phyloP scores from a whole-genome alignment of 2,329 filamentous ascomycete genomes.

The Colletotrichum limetticola region DNA sequence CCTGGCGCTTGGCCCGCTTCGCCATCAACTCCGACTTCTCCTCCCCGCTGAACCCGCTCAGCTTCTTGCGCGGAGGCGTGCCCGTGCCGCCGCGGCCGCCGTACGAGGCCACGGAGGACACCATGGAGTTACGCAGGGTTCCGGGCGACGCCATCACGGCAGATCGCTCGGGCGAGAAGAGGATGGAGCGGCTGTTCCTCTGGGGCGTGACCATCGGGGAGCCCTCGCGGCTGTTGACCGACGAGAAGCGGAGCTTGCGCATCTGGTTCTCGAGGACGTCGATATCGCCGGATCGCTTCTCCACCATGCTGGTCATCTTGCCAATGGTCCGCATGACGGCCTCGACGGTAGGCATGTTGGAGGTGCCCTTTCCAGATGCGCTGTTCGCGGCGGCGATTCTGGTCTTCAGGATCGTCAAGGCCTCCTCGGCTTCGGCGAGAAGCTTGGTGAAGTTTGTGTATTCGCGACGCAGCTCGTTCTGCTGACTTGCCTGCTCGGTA shows the following conservation, averaged over 20 bases:
- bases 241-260: conserved; percentile 72
- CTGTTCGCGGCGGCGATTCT: conserved; percentile 73
- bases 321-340: conserved; percentile 90
- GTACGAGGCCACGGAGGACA: conserved; percentile 53
- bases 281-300: conserved; percentile 90
- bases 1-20: conserved; percentile 63
- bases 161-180: conserved; percentile 55
- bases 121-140: conserved; percentile 52
- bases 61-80: conserved; percentile 68
- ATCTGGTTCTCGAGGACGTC: conserved; percentile 91
- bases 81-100: conserved; percentile 40
- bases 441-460: conserved; percentile 79
- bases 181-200: conserved; percentile 43
- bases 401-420: conserved; percentile 80
- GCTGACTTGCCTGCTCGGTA: conserved; percentile 84
- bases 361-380: conserved; percentile 54
- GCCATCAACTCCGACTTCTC: conserved; percentile 68
- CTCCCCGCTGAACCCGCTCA: conserved; percentile 68
- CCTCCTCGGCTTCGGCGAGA: conserved; percentile 83
- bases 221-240: conserved; percentile 53
- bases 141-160: conserved; percentile 50
- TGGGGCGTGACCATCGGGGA: conserved; percentile 54
- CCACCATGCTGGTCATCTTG: conserved; percentile 92
- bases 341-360: conserved; percentile 83
- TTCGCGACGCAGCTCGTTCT: conserved; percentile 83